Base-by-base conservation (phyloP, 495 filamentous ascomycete genomes). In the Sporormia fimetaria region DNA sequence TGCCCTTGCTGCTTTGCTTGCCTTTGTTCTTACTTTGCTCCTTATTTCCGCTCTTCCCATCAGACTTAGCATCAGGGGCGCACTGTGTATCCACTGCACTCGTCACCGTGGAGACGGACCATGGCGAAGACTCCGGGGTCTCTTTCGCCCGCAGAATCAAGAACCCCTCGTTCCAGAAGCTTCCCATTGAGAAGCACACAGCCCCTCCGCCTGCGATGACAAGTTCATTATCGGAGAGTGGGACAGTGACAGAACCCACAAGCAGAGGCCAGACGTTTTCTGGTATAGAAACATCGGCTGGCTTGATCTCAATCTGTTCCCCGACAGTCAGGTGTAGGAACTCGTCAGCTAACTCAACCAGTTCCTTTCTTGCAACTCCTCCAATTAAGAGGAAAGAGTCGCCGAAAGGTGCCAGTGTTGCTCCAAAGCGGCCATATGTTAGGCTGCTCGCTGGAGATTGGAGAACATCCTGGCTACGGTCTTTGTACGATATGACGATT, bases 101-200 rank as follows among this genome's bases (percentile, higher is more conserved):
- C 18, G 33, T 8, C 23, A 40, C 14, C 5, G 6, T 37, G 18
- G 31, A n/a, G 17, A 49, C 14, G 25, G 39, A 22, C 47, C 40
- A 34, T 33, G 17, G 21, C 5, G 14, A 11, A 8, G 24, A 4
- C 30, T 33, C 23, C n/a, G 26, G 32, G 8, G 4, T 25, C 25
- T 35, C 34, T 49, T 9, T 23, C 21, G 18, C 26, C 12, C 32
- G 7, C 60, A 69, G 37, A 6, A 24, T 4, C 10, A 42, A 77
- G 27, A 67, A 67, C 0, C 70, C 76, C 30, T 70, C 63, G 41
- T 81, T 84, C 75, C 80, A 84, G 46, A 69, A 78, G 10, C 77
- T 77, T 6, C 83, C 84, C 68, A 93, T 88, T 0, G 83, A 84
- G 60, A 92, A 94, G 57, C 87, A 93, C 0, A 86, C 81, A 18